These are phyloP conservation scores for Geranium rotundifolium DNA, from an alignment of 345 rosid genomes.

Conservation along the genomic window DNA sequence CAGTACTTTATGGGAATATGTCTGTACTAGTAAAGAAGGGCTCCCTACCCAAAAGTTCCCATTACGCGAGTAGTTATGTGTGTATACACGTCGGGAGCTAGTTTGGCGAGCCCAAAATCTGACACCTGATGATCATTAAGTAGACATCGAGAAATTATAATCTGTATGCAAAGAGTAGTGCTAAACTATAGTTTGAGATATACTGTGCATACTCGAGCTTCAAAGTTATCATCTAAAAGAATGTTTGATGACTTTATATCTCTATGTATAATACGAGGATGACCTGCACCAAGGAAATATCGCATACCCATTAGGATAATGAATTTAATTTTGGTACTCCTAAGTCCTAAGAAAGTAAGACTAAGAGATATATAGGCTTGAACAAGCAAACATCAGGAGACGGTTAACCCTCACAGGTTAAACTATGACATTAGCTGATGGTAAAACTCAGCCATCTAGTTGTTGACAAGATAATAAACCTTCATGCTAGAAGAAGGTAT, in stretches of 20 bases:
- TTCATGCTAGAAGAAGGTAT: too few relatives aligned
- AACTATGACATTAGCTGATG: background rate
- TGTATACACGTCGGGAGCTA: conserved; percentile 63
- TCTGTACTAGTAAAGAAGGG: conserved; percentile 3
- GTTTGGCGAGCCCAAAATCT: conserved; percentile 81
- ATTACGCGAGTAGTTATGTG: conserved; percentile 77
- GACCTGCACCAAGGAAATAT: conserved; percentile 27
- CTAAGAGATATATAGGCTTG: background rate
- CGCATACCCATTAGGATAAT: background rate
- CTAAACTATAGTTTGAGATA: too few relatives aligned
- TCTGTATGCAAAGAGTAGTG: too few relatives aligned
- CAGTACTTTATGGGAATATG: background rate
- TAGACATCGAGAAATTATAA: background rate
- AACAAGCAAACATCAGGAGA: too few relatives aligned
- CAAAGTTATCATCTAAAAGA: conserved; percentile 72
- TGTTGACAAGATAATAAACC: too few relatives aligned
- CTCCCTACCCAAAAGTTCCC: conserved; percentile 91
- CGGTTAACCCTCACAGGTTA: background rate
- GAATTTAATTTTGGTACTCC: background rate
- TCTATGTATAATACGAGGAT: conserved; percentile 81
- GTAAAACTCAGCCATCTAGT: too few relatives aligned
- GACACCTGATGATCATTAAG: conserved; percentile 42
- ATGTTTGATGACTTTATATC: conserved; percentile 87
- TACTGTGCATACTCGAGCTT: conserved; percentile 38
- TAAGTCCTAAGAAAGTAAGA: background rate